Evolutionary conservation across 164 flowering plant species (phyloP), one percentile per base, ranked within the genome.

Genomic region (Brasenia schreberi): DNA sequence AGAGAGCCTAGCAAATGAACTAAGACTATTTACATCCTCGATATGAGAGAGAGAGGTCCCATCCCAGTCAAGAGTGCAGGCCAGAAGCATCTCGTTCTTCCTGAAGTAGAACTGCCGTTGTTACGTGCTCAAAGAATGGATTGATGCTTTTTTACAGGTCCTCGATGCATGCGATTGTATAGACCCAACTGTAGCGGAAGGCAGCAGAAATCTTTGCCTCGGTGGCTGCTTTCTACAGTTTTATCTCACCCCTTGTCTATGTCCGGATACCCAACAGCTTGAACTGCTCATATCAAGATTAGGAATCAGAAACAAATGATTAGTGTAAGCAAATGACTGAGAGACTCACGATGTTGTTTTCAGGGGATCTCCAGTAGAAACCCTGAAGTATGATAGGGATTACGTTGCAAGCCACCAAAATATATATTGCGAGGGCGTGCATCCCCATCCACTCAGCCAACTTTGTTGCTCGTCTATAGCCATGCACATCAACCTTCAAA

Each of bases 371-470:
- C 96, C 90, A 89, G 70, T 89, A 89, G 67, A 89, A 81, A 52
- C 96, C 96, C 52, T 82, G 88, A 14, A 85, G 64, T 52, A 82
- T 1, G 63, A 87, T 19, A 0, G 89, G 89, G 65, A 85, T 19
- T 49, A 87, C 5, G 62, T 87, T 89, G 81, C 89, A 83, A 5
- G 92, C 87, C 63, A 74, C 83, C 61, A 89, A 79, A 67, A 81
- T 63, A 65, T 71, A 89, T 33, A 89, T 84, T 73, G 77, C 69
- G 77, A 87, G 71, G 0, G 96, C 85, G 74, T 89, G 78, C 82
- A 64, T 81, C 58, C 96, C 96, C 80, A 87, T 84, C 92, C 90
- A 89, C 78, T 89, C 87, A 66, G 84, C 60, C 63, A 79, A 74
- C 9, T 75, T 14, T 12, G 84, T 79, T 0, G 74, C 61, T 14